These are phyloP conservation scores for Coccomyxa sp. DNA, from an alignment of 139 green algal genomes.

Conservation along the genomic window DNA sequence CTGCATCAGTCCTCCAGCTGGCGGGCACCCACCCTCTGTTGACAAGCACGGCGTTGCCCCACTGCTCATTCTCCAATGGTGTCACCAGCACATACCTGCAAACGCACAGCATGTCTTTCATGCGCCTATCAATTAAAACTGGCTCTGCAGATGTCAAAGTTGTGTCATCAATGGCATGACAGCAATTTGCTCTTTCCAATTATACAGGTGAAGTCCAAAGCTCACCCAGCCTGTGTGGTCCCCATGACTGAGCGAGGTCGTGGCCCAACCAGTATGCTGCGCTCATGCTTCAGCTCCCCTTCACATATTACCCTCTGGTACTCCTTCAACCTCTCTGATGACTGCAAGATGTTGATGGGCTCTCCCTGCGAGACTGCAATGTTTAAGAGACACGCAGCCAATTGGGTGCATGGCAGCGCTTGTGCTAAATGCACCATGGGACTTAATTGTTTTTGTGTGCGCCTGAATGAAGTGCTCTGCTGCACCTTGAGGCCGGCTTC, in stretches of 20 bases:
- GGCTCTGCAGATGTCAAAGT: background rate
- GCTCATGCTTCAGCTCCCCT: conserved; percentile 49
- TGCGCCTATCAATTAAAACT: background rate
- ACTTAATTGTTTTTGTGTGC: background rate
- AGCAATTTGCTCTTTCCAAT: background rate
- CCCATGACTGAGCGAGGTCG: conserved; percentile 42
- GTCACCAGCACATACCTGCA: conserved; percentile 63
- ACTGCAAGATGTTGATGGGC: conserved; percentile 28
- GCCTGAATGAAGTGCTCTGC: background rate
- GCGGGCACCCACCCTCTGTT: conserved; percentile 74
- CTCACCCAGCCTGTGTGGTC: conserved; percentile 10
- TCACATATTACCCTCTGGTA: conserved; percentile 38
- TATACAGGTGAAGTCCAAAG: background rate
- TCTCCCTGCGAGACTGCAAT: conserved; percentile 3
- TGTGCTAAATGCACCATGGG: background rate
- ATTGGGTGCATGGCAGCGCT: background rate
- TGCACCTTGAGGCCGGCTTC: conserved; percentile 27
- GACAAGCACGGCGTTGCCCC: conserved; percentile 49
- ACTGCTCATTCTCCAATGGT: conserved; percentile 37
- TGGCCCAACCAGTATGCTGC: conserved; percentile 61
- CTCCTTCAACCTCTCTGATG: conserved; percentile 15
- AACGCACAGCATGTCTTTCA: background rate
- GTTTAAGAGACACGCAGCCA: background rate
- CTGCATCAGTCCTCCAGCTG: conserved; percentile 35
- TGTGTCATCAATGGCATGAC: background rate